A percentile compares a stretch with the other conserved stretches of the same genome.
phyloP scores from a whole-genome alignment of 306 rosid species.

The Trifolium pratense region DNA sequence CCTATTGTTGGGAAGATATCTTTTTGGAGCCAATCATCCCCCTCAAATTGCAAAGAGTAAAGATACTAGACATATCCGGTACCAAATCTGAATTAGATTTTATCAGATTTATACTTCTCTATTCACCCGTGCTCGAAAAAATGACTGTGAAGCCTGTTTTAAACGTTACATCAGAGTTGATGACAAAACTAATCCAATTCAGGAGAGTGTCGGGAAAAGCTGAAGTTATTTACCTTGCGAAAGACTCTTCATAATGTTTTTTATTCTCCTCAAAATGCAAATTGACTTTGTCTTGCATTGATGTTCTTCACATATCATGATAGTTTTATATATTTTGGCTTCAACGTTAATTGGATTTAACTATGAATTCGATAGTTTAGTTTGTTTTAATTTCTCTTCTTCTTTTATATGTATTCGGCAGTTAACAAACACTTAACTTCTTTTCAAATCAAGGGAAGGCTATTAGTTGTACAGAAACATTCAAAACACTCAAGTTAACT shows the following conservation, averaged over 20 bases:
- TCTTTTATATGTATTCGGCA: too few species aligned
- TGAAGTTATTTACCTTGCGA: neutral
- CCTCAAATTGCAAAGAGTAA: constrained; percentile 42
- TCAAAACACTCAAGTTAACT: too few species aligned
- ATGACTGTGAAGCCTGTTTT: constrained; percentile 55
- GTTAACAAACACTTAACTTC: too few species aligned
- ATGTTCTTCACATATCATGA: too few species aligned
- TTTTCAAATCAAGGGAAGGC: too few species aligned
- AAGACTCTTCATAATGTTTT: neutral
- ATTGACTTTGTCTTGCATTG: too few species aligned
- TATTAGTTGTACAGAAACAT: too few species aligned
- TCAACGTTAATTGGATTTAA: too few species aligned
- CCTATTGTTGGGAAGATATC: constrained; percentile 41
- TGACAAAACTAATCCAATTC: constrained; percentile 52
- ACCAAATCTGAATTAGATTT: constrained; percentile 53
- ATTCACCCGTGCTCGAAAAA: constrained; percentile 54
- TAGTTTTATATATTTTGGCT: too few species aligned
- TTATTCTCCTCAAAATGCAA: too few species aligned
- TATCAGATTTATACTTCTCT: constrained; percentile 53
- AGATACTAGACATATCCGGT: constrained; percentile 46
- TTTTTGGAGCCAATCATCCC: constrained; percentile 35
- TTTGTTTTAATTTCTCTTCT: too few species aligned
- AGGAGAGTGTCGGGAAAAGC: constrained; percentile 53
- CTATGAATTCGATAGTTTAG: too few species aligned
- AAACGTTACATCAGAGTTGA: constrained; percentile 38